Percentiles rank a stretch among this genome's conserved stretches.
Conservation (phyloP, 2,329 filamentous ascomycete species). For the Calonectria multiphialidica region DNA sequence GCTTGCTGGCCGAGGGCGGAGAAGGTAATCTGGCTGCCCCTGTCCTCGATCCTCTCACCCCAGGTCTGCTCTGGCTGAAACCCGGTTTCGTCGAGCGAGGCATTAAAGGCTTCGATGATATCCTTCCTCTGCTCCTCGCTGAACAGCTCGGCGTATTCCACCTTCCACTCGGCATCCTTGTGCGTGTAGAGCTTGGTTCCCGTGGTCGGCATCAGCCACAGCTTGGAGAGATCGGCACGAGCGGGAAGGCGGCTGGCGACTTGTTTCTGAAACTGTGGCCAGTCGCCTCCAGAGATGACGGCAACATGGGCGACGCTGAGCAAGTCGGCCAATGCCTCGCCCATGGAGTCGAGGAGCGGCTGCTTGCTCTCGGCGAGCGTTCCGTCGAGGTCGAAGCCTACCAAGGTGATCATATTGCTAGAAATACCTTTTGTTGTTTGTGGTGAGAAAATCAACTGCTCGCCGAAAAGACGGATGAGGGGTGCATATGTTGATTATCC, state of each 20-base stretch:
- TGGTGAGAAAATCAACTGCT: neutral
- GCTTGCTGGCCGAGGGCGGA: constrained; percentile 1
- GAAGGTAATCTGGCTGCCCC: neutral
- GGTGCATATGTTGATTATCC: neutral
- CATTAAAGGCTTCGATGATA: neutral
- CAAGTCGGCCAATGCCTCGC: neutral
- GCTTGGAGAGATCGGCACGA: neutral
- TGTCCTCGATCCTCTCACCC: neutral
- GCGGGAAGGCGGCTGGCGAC: neutral
- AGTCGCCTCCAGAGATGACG: neutral
- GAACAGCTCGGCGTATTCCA: neutral
- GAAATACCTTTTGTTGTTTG: neutral
- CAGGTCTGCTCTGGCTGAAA: constrained; percentile 3
- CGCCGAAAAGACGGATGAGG: neutral
- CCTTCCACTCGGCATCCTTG: neutral
- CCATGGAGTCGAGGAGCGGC: neutral
- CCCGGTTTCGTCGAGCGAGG: neutral
- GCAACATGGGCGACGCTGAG: neutral
- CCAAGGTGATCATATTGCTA: neutral
- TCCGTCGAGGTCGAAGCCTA: neutral
- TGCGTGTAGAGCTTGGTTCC: neutral
- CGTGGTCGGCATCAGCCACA: constrained; percentile 1
- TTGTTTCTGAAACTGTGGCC: neutral
- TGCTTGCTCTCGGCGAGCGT: constrained; percentile 3
- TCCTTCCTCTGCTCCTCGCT: neutral